Evolutionary conservation across 2,329 filamentous ascomycete genomes (phyloP), one percentile per base, ranked within the genome.

Genomic region (Catunica adiposa): DNA sequence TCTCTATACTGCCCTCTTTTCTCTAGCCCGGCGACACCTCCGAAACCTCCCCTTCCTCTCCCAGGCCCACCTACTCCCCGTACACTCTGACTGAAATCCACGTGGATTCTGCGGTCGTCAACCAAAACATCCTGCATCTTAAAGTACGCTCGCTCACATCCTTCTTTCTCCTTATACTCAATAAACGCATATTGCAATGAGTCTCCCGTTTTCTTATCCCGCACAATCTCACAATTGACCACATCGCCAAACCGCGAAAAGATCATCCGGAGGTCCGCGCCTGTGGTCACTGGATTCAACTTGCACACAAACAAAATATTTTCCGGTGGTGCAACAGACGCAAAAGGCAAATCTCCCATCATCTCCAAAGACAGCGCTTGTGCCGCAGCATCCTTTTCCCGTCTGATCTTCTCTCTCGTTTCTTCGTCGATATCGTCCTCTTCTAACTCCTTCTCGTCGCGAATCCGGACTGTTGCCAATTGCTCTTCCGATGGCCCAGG

Each of bases 271-370:
- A 98, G 74, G 66, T 98, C 92, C 64, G 94, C 85, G 64, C 96
- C 90, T 64, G 87, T 85, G 8, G 92, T 98, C 50, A 98, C 89
- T 0, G 92, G 92, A 63, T 98, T 98, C 46, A 98, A 75, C 67
- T 98, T 98, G 82, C 92, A 98, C 46, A 98, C 89, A 66, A 98
- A 98, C 1, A 98, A 75, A 14, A 98, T 83, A 67, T 98, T 97
- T 70, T 98, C 92, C 0, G 92, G 92, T 3, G 92, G 92, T 63
- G 90, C 94, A 62, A 98, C 89, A 69, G 98, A 92, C 58, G 92
- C 92, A 68, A 96, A 98, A 3, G 92, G 92, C 58, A 98, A 73
- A 67, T 98, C 92, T 46, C 92, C 92, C 69, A 98, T 92, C 82
- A 98, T 94, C 71, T 98, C 92, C 51, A 98, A 76, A 1, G 90